Percentiles rank a stretch among this genome's conserved stretches.
Conservation (phyloP, 1,139 yeast genomes). For the Candida sp. region DNA sequence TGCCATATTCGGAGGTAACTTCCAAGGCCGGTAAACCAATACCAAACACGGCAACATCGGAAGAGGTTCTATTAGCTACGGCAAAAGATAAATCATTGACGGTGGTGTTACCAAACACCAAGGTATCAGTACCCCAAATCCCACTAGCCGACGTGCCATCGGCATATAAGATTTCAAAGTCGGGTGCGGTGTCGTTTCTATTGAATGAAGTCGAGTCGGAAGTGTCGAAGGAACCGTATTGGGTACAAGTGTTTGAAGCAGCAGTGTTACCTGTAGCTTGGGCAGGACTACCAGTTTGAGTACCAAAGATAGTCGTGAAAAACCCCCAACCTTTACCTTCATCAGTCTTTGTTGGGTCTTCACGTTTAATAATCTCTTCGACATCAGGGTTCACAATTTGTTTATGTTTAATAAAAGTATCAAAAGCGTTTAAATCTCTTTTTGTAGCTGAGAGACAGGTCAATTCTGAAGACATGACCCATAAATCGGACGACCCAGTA, state of each 20-base stretch:
- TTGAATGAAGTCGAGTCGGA: slow-evolving; percentile 28
- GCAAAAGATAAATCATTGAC: slow-evolving; percentile 51
- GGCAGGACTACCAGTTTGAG: neutral
- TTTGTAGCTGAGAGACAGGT: slow-evolving; percentile 14
- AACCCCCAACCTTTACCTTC: slow-evolving; percentile 4
- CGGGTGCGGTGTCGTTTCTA: slow-evolving; percentile 28
- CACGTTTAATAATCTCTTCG: neutral
- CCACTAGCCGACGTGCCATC: slow-evolving; percentile 64
- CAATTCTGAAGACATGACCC: slow-evolving; percentile 39
- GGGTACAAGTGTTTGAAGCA: slow-evolving; percentile 27
- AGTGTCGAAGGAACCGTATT: slow-evolving; percentile 38
- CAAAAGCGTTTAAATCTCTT: neutral
- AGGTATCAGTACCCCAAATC: slow-evolving; percentile 48
- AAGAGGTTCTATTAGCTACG: slow-evolving; percentile 40
- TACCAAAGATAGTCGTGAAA: neutral
- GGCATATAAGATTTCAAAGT: slow-evolving; percentile 52
- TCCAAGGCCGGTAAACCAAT: slow-evolving; percentile 55
- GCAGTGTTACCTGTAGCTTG: slow-evolving; percentile 10
- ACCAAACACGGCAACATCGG: slow-evolving; percentile 49
- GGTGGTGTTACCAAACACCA: slow-evolving; percentile 34
- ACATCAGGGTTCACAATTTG: neutral
- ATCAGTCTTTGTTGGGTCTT: neutral
- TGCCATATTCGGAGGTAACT: slow-evolving; percentile 18
- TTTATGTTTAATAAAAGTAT: slow-evolving; percentile 1
- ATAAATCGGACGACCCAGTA: slow-evolving; percentile 47